phyloP scores from a whole-genome alignment of 495 filamentous ascomycete genomes.

The Aspergillus campestris region DNA sequence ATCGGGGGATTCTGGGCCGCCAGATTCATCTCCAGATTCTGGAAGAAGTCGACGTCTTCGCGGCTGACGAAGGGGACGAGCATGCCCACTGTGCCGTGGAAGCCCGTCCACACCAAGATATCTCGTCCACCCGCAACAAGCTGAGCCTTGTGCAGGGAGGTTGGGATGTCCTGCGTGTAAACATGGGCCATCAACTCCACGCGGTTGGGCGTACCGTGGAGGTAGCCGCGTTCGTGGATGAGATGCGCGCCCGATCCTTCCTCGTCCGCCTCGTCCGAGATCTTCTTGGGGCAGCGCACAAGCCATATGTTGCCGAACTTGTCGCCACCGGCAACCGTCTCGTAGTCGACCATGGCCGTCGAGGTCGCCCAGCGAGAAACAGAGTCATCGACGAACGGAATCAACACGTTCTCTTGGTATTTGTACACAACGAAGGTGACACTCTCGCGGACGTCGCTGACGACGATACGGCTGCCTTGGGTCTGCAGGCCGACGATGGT shows the following conservation, averaged over 20 bases:
- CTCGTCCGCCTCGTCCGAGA: slow-evolving; percentile 83
- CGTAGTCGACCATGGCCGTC: slow-evolving; percentile 92
- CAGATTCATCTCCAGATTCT: slow-evolving; percentile 81
- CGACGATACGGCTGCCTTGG: slow-evolving; percentile 84
- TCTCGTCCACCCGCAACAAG: slow-evolving; percentile 88
- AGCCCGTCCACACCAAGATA: slow-evolving; percentile 84
- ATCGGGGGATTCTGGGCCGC: slow-evolving; percentile 75
- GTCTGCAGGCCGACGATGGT: slow-evolving; percentile 82
- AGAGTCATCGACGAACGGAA: slow-evolving; percentile 86
- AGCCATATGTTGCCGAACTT: slow-evolving; percentile 97
- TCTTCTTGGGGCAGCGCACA: slow-evolving; percentile 76
- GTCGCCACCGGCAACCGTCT: slow-evolving; percentile 90
- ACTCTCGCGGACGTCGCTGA: slow-evolving; percentile 85
- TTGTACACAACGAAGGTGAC: slow-evolving; percentile 92
- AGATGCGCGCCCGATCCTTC: slow-evolving; percentile 85
- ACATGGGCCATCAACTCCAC: slow-evolving; percentile 78
- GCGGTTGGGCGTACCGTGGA: slow-evolving; percentile 81
- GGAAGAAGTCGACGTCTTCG: slow-evolving; percentile 96
- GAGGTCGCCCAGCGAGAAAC: slow-evolving; percentile 82
- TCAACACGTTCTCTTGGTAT: slow-evolving; percentile 77
- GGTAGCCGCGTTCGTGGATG: slow-evolving; percentile 76
- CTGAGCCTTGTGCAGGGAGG: slow-evolving; percentile 78
- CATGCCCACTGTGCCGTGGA: slow-evolving; percentile 90
- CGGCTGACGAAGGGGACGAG: slow-evolving; percentile 82
- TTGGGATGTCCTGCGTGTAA: slow-evolving; percentile 87